Evolutionary conservation across 1,139 yeast genomes (phyloP), one percentile per base, ranked within the genome.

Genomic region (Kodamaea arcana): DNA sequence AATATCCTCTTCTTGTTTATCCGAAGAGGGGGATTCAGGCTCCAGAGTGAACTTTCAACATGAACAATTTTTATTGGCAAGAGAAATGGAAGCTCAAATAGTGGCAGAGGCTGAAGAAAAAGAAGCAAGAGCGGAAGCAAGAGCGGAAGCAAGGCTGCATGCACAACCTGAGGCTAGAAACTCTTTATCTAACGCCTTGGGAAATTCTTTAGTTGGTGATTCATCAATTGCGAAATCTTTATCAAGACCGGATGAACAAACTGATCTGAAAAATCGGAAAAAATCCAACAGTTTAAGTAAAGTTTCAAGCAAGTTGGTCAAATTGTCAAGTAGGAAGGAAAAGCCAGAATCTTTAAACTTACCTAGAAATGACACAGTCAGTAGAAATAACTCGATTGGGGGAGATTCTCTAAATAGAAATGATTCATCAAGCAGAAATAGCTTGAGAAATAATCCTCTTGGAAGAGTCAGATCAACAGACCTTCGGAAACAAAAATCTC

Each of bases 401-500:
- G 11, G 23, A 21, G 11, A 21, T 11, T 9, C n/a, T n/a, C n/a
- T n/a, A n/a, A 18, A 27, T 7, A 16, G 23, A 27, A 27, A 4
- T 13, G 23, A 27, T 7, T 16, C 14, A 12, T 7, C n/a, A 14
- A 26, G 29, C 15, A 18, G 15, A 4, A 11, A 27, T 6, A 16
- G 22, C 4, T 42, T 48, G 30, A 46, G 50, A 3, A 22, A 35
- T 2, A 31, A 26, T 9, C 24, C 15, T 24, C 30, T 30, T 15
- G 13, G 31, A 9, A 52, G 55, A 4, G 48, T 62, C 1, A 48
- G 69, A 36, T 53, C 64, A 3, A 49, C 60, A 9, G 71, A 67
- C 15, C 46, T 67, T 10, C 58, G 82, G 30, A 55, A 57, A 20
- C 53, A 65, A 43, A 74, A 69, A 24, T 58, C 82, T 0, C 79